A percentile compares a stretch with the other conserved stretches of the same genome.
Conservation (phyloP, 345 rosid species). For the Pelargonium nanum region DNA sequence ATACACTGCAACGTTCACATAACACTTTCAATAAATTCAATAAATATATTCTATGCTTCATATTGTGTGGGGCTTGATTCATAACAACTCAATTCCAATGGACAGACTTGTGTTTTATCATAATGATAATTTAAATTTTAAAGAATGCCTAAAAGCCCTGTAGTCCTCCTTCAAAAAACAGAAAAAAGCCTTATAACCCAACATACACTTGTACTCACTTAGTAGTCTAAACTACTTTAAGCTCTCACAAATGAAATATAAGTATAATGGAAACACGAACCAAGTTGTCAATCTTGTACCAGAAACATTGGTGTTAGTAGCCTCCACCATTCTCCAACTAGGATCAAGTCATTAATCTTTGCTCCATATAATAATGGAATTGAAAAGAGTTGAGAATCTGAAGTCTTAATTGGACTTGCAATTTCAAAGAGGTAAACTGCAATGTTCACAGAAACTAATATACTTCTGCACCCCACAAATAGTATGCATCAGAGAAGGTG, state of each 20-base stretch:
- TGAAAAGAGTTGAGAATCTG: conserved; percentile 54
- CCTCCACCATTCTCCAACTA: conserved; percentile 96
- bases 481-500: background rate
- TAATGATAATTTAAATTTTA: background rate
- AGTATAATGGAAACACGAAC: conserved; percentile 55
- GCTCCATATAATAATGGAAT: conserved; percentile 75
- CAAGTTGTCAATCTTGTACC: conserved; percentile 90
- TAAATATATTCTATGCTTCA: too few relatives aligned
- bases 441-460: conserved; percentile 60
- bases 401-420: conserved; percentile 59
- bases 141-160: too few relatives aligned
- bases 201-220: background rate
- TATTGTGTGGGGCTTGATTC: background rate
- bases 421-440: conserved; percentile 77
- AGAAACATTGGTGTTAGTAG: conserved; percentile 96
- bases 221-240: background rate
- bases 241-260: background rate
- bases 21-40: background rate
- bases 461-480: conserved; percentile 37
- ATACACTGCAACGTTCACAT: background rate
- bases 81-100: background rate
- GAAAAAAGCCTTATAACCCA: background rate
- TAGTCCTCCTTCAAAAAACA: too few relatives aligned
- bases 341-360: conserved; percentile 73
- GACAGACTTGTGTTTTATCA: background rate